These are phyloP conservation scores for Pythium brassicae DNA, from an alignment of 352 stramenopile species.

Conservation along the genomic window DNA sequence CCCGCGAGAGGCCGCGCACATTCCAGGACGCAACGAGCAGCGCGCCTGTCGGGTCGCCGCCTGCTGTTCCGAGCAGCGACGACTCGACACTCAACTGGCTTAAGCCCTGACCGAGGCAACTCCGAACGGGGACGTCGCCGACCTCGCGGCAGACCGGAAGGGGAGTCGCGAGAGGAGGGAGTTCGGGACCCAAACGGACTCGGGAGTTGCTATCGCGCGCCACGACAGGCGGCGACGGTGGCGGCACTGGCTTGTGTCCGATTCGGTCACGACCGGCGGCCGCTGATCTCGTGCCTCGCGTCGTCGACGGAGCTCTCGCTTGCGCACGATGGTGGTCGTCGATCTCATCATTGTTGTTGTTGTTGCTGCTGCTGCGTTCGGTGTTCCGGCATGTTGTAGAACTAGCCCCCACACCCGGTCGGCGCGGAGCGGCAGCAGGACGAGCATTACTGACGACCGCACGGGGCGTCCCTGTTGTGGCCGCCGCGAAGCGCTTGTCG, in stretches of 20 bases:
- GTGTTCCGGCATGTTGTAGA: not conserved
- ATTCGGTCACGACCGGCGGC: not conserved
- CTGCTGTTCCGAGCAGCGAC: too few species aligned
- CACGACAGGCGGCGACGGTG: too few species aligned
- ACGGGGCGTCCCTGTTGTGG: not conserved
- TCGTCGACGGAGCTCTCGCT: not conserved
- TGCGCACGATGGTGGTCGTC: not conserved
- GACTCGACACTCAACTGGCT: too few species aligned
- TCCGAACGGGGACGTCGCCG: constrained; percentile 28
- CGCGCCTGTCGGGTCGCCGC: not conserved
- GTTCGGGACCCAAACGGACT: too few species aligned
- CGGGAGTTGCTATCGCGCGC: too few species aligned
- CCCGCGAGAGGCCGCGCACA: constrained; percentile 62
- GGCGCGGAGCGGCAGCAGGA: not conserved
- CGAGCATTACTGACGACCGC: not conserved
- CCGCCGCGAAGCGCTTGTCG: constrained; percentile 17
- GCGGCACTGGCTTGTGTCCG: not conserved
- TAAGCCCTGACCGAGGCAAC: constrained; percentile 26
- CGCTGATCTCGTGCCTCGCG: too few species aligned
- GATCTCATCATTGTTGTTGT: too few species aligned
- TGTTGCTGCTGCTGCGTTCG: not conserved
- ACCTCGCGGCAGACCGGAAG: constrained; percentile 24
- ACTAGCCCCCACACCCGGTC: too few species aligned
- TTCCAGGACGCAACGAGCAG: constrained; percentile 69
- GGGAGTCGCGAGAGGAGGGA: not conserved